Percentiles rank a stretch among this genome's conserved stretches.
Evolutionary conservation across 805 yeast species (phyloP).

Genomic region (Hanseniaspora meyeri): DNA sequence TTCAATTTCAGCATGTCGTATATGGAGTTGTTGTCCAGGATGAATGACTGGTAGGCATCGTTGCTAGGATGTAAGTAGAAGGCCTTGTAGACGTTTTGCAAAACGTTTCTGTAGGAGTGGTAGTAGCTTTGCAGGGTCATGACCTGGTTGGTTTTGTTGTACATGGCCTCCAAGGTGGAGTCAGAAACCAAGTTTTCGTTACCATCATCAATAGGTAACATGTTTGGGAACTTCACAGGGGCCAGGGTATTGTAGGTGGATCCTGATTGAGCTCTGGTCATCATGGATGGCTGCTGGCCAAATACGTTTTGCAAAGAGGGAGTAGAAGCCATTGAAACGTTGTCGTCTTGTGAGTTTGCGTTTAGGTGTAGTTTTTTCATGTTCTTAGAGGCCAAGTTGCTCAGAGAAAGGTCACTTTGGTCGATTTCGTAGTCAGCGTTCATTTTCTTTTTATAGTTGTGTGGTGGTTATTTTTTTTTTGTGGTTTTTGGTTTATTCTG

Average conservation of each 20-base stretch:
- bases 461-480: not conserved
- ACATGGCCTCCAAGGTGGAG: constrained; percentile 12
- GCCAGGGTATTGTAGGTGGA: constrained; percentile 31
- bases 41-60: constrained; percentile 58
- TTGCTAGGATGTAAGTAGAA: constrained; percentile 48
- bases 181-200: constrained; percentile 13
- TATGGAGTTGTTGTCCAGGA: constrained; percentile 36
- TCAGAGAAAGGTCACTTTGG: constrained; percentile 9
- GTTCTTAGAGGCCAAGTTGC: constrained; percentile 11
- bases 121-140: constrained; percentile 6
- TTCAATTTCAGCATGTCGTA: constrained; percentile 4
- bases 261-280: constrained; percentile 11
- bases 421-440: constrained; percentile 5
- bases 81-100: constrained; percentile 55
- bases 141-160: constrained; percentile 8
- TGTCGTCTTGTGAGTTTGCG: not conserved
- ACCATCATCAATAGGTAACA: constrained; percentile 13
- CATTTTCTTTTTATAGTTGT: not conserved
- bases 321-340: not conserved
- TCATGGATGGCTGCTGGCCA: not conserved
- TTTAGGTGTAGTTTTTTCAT: constrained; percentile 6
- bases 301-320: not conserved
- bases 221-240: constrained; percentile 53
- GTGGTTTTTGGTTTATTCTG: not conserved
- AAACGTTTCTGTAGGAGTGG: constrained; percentile 53